Evolutionary conservation across 331 rosid genomes (phyloP).

Genomic region (Malus hybrid): DNA sequence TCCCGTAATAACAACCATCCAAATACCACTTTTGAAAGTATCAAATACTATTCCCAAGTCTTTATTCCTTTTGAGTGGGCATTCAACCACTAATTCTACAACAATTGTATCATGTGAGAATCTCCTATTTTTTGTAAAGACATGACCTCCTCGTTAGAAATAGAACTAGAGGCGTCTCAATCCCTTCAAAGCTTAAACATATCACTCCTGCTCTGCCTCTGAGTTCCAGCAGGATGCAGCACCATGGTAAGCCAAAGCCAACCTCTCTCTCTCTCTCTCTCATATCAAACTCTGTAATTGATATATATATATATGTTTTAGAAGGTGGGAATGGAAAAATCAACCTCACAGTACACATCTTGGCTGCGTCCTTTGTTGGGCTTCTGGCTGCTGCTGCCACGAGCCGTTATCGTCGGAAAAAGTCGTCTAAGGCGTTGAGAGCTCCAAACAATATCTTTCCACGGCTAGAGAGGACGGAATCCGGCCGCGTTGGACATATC

Average conservation of each 20-base stretch:
- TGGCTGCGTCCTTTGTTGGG: conserved; percentile 35
- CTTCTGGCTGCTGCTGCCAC: conserved; percentile 21
- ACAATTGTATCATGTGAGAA: no score
- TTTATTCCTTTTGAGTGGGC: no score
- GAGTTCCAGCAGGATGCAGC: neutral
- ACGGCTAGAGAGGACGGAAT: conserved; percentile 22
- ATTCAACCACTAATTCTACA: no score
- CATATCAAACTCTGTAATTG: neutral
- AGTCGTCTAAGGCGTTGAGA: neutral
- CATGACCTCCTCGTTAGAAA: no score
- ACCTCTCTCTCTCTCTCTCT: neutral
- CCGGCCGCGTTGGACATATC: conserved; percentile 45
- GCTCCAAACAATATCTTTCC: conserved; percentile 29
- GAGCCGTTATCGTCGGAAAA: neutral
- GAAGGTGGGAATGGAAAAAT: conserved; percentile 29
- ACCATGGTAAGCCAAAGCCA: conserved; percentile 4
- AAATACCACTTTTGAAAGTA: no score
- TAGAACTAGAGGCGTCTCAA: neutral
- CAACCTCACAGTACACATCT: conserved; percentile 3
- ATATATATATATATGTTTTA: neutral
- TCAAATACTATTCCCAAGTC: no score
- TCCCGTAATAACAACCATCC: no score
- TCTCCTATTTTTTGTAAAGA: no score
- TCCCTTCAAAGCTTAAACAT: neutral
- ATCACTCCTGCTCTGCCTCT: neutral